Base-by-base conservation (phyloP, 2,329 filamentous ascomycete species). In the Remersonia thermophila region DNA sequence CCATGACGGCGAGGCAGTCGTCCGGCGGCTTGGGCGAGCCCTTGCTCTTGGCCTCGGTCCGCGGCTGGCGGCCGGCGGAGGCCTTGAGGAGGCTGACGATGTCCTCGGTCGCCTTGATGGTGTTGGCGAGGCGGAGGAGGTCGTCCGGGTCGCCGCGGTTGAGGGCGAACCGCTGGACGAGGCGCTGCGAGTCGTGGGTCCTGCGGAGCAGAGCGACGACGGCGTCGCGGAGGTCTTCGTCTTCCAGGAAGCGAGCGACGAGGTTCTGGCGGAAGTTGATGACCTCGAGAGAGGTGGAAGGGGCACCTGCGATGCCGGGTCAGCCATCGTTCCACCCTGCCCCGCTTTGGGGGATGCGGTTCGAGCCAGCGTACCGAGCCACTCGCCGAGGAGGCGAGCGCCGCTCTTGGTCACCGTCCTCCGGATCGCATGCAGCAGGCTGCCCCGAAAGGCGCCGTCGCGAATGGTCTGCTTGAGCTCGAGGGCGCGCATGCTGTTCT, bases 141-240 rank as follows among this genome's bases (percentile, higher is more conserved):
- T 96, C 91, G 53, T 96, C 89, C 1, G 89, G 72, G 51, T 93
- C 83, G n/a, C 89, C 91, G 44, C 84, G 75, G 9, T 89, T 87
- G 7, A 96, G 71, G 1, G 89, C 83, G 55, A 98, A 96, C 54
- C 91, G 95, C 52, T 96, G 91, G 2, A 94, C 77, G 3, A 98
- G 66, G 1, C 91, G 81, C 51, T 93, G 80, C 2, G 84, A 85
- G 59, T 98, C 91, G 48, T 85, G 79, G 35, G 79, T 89, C 16
- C 75, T 71, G 43, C 76, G 73, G 2, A 98, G 66, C 3, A 93
- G 64, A 12, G 72, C 55, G 1, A 76, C 62, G 16, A 93, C 61
- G 30, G 73, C 67, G 46, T 93, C 82, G 29, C 82, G 74, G 5
- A 95, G 65, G 28, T 76, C 62, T 14, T 71, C 65, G 40, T 81